These are phyloP conservation scores for Talaromyces marneffei DNA, from an alignment of 2,329 filamentous ascomycete species.

Conservation along the genomic window DNA sequence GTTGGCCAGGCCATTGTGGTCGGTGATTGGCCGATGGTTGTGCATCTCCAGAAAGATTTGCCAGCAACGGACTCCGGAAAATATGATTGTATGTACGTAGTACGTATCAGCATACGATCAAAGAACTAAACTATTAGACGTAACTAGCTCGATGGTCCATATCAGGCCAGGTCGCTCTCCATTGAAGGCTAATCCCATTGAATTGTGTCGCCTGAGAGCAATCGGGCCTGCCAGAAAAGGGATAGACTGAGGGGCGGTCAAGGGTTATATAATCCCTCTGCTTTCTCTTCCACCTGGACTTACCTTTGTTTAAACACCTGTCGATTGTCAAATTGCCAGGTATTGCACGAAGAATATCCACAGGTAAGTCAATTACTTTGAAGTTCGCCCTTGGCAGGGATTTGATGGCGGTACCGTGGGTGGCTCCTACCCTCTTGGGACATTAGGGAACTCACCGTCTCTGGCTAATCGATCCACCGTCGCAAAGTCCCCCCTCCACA, in stretches of 20 bases:
- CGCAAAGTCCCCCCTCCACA: not conserved
- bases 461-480: not conserved
- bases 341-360: not conserved
- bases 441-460: not conserved
- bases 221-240: not conserved
- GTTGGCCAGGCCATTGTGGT: not conserved
- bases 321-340: not conserved
- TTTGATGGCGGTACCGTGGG: not conserved
- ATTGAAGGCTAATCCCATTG: not conserved
- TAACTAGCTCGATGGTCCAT: not conserved
- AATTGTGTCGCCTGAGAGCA: not conserved
- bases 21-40: not conserved
- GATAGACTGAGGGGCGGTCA: not conserved
- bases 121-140: not conserved
- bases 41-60: not conserved
- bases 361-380: not conserved
- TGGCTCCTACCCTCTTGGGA: not conserved
- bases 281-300: not conserved
- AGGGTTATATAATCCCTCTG: slow-evolving; percentile 1
- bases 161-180: not conserved
- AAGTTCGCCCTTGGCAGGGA: not conserved
- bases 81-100: not conserved
- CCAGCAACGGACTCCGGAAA: not conserved
- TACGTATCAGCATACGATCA: not conserved
- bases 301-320: not conserved